Evolutionary conservation across 1,139 yeast species (phyloP).

Genomic region (Entelexis paramagnoliae): DNA sequence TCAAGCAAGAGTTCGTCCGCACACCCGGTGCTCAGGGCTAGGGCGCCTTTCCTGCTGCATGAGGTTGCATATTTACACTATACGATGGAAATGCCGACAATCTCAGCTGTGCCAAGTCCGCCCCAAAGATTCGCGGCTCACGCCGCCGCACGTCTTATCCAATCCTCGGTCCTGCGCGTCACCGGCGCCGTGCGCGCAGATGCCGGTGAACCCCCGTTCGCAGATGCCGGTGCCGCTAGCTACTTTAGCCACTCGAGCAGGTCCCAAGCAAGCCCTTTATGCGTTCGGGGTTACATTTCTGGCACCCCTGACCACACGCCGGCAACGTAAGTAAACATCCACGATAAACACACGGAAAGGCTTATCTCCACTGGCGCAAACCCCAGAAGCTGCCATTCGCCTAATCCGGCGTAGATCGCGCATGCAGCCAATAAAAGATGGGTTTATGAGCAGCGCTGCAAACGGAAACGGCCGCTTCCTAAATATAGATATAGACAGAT

Average conservation of each 20-base stretch:
- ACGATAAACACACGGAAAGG: no score
- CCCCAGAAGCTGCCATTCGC: no score
- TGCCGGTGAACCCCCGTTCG: no score
- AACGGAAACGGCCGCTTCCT: no score
- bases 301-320: neutral
- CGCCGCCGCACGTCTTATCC: no score
- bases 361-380: no score
- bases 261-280: neutral
- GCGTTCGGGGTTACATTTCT: neutral
- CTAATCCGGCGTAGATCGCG: no score
- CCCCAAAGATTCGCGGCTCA: no score
- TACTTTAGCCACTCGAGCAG: neutral
- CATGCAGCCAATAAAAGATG: no score
- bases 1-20: neutral
- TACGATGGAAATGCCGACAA: neutral
- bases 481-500: no score
- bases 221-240: neutral
- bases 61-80: neutral
- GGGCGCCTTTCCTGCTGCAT: neutral
- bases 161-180: neutral
- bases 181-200: neutral
- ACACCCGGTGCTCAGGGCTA: neutral
- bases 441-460: no score
- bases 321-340: no score
- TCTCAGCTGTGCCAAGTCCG: neutral